Percentiles rank a stretch among this genome's conserved stretches.
These are phyloP conservation scores for Acacia confusa DNA, from an alignment of 306 rosid species.

Conservation along the genomic window DNA sequence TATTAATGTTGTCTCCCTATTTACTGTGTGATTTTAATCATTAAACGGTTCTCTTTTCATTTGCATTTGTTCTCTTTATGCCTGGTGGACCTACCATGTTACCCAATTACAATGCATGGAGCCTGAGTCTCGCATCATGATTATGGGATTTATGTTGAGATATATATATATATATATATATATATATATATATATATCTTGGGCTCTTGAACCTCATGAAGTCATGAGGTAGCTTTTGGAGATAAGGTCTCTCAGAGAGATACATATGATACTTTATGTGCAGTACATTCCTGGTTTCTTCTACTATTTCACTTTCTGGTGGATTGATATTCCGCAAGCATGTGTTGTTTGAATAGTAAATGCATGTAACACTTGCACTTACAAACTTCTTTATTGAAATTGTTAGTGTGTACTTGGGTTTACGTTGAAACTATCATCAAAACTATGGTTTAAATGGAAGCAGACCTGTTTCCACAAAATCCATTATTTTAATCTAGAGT, in stretches of 20 bases:
- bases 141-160: background rate
- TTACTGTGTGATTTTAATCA: background rate
- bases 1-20: constrained; percentile 12
- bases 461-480: background rate
- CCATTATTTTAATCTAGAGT: background rate
- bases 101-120: background rate
- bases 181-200: too few relatives aligned
- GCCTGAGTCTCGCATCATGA: background rate
- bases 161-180: background rate
- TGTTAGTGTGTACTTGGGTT: background rate
- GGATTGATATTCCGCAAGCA: background rate
- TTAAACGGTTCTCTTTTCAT: background rate
- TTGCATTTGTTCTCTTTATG: background rate
- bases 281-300: background rate
- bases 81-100: background rate
- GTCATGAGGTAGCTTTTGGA: background rate
- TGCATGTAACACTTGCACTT: background rate
- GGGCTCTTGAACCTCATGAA: background rate
- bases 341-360: background rate
- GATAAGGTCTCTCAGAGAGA: background rate
- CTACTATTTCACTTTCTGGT: background rate
- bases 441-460: background rate
- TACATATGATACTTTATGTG: background rate
- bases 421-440: background rate
- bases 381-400: background rate